phyloP scores from a whole-genome alignment of 345 rosid species.

The Eucalyptus globulus region DNA sequence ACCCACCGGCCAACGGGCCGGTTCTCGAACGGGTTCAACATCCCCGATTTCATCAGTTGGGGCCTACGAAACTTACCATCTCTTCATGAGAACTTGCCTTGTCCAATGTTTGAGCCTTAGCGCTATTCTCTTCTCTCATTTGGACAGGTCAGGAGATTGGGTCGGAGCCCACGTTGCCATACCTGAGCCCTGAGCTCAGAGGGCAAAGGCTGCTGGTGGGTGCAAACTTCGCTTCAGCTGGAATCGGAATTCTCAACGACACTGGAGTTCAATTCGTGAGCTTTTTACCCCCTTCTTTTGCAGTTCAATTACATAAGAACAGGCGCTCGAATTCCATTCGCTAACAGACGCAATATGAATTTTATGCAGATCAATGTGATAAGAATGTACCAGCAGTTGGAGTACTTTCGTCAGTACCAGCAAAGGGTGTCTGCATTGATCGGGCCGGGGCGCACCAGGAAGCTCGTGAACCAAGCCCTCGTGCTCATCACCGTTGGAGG shows the following conservation, averaged over 20 bases:
- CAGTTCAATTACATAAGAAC: neutral
- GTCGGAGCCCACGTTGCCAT: constrained; percentile 49
- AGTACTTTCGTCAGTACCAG: constrained; percentile 54
- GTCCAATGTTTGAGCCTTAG: neutral
- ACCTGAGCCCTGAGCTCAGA: constrained; percentile 54
- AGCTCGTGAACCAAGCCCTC: constrained; percentile 36
- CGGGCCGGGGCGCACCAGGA: constrained; percentile 24
- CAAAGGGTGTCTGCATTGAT: constrained; percentile 24
- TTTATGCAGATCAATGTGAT: constrained; percentile 45
- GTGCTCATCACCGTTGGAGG: constrained; percentile 48
- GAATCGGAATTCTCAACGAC: constrained; percentile 66
- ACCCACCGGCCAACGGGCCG: constrained; percentile 53
- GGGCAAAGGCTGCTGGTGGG: constrained; percentile 49
- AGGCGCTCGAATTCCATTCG: neutral
- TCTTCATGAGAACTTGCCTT: neutral
- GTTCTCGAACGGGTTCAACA: constrained; percentile 68
- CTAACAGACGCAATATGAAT: neutral
- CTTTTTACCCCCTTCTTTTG: neutral
- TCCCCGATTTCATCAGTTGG: constrained; percentile 62
- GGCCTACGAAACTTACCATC: neutral
- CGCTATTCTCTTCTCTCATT: neutral
- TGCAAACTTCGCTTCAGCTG: constrained; percentile 91
- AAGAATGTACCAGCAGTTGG: constrained; percentile 43
- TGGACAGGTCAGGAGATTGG: constrained; percentile 43
- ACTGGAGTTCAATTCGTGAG: constrained; percentile 57